Evolutionary conservation across 2,329 filamentous ascomycete species (phyloP).

Genomic region (Penicillium sp.): DNA sequence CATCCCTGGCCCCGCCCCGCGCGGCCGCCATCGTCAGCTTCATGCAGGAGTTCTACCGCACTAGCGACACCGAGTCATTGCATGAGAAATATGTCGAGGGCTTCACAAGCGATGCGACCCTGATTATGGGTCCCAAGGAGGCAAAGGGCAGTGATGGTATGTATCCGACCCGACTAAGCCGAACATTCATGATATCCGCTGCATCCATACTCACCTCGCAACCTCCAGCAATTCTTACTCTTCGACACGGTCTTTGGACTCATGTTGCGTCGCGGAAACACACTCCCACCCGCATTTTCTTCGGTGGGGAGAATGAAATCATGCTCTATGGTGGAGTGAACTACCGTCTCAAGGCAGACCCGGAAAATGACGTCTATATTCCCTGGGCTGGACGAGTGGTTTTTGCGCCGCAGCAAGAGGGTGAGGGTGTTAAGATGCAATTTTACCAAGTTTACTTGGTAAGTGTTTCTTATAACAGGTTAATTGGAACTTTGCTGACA

Average conservation of each 20-base stretch:
- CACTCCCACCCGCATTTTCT: constrained; percentile 31
- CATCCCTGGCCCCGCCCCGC: constrained; percentile 26
- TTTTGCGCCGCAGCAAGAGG: constrained; percentile 27
- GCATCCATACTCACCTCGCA: background rate
- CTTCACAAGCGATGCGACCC: constrained; percentile 37
- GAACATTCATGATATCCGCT: background rate
- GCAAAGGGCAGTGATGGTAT: constrained; percentile 35
- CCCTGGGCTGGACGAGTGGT: constrained; percentile 40
- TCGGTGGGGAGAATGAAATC: constrained; percentile 34
- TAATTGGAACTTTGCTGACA: constrained; percentile 7
- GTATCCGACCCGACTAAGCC: background rate
- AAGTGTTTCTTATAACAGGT: constrained; percentile 7
- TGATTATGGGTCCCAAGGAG: constrained; percentile 41
- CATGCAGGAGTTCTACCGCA: constrained; percentile 38
- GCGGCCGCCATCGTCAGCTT: constrained; percentile 30
- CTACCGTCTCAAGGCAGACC: constrained; percentile 34
- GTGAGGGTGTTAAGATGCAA: constrained; percentile 33
- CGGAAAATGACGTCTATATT: constrained; percentile 34
- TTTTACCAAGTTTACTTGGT: constrained; percentile 46
- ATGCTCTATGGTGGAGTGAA: constrained; percentile 40
- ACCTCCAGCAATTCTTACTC: constrained; percentile 31
- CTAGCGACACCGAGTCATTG: constrained; percentile 35
- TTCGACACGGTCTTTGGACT: constrained; percentile 40
- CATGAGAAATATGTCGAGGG: constrained; percentile 37
- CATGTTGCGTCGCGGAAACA: constrained; percentile 37